A percentile compares a stretch with the other conserved stretches of the same genome.
Conservation (phyloP, 768 basidiomycete genomes). For the Lentinula guzmanii region DNA sequence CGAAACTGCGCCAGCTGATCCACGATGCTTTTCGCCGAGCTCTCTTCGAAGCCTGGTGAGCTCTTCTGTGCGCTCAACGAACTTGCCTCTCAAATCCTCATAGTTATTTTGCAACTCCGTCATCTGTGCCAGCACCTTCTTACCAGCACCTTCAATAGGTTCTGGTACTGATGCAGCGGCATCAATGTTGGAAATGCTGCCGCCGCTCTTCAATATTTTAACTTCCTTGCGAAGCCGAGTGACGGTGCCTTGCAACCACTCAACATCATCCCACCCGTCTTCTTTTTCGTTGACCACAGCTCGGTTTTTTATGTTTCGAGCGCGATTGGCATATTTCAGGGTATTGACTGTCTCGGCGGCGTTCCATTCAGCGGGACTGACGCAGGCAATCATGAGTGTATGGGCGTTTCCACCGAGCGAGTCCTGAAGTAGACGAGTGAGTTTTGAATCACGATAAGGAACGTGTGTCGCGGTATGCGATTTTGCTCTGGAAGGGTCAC, state of each 20-base stretch:
- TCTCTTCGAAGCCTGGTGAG: slow-evolving; percentile 75
- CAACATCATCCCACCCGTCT: slow-evolving; percentile 97
- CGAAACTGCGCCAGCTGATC: slow-evolving; percentile 52
- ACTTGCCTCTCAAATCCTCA: slow-evolving; percentile 77
- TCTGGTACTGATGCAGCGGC: slow-evolving; percentile 19
- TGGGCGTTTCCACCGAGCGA: slow-evolving; percentile 96
- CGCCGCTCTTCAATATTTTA: slow-evolving; percentile 68
- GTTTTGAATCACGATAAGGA: slow-evolving; percentile 97
- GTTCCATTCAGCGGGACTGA: slow-evolving; percentile 95
- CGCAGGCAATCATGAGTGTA: slow-evolving; percentile 98
- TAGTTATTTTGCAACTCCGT: slow-evolving; percentile 82
- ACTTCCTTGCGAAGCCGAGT: slow-evolving; percentile 83
- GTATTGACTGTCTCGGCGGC: slow-evolving; percentile 90
- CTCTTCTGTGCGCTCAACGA: slow-evolving; percentile 85
- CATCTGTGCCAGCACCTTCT: slow-evolving; percentile 76
- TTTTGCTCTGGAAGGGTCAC: slow-evolving; percentile 85
- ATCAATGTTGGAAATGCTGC: slow-evolving; percentile 17
- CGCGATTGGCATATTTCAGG: slow-evolving; percentile 95
- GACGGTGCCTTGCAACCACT: slow-evolving; percentile 89
- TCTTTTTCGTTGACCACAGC: slow-evolving; percentile 91
- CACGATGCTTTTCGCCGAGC: slow-evolving; percentile 67
- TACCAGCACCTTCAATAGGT: slow-evolving; percentile 57
- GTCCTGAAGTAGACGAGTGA: slow-evolving; percentile 93
- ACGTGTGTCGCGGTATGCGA: slow-evolving; percentile 83
- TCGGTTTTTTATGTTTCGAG: slow-evolving; percentile 94